Evolutionary conservation across 352 stramenopile genomes (phyloP).

Genomic region (Globisporangium takayamanum): DNA sequence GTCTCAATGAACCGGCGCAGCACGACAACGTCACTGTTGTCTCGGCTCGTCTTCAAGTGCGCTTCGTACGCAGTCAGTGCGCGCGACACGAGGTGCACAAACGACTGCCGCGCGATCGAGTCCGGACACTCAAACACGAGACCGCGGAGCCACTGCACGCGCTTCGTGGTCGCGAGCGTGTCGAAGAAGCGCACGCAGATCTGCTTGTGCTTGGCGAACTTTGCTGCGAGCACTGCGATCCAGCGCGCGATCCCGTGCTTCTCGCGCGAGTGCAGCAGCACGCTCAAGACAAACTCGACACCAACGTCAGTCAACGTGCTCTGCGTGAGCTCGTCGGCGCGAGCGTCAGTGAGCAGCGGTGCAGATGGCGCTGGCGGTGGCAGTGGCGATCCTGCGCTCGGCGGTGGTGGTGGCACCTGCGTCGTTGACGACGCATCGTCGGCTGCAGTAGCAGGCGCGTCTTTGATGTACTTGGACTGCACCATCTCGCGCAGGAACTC

Average conservation of each 20-base stretch:
- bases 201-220: slow-evolving; percentile 65
- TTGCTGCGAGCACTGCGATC: slow-evolving; percentile 67
- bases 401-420: slow-evolving; percentile 6
- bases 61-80: slow-evolving; percentile 61
- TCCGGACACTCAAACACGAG: slow-evolving; percentile 84
- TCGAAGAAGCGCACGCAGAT: slow-evolving; percentile 74
- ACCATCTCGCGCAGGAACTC: slow-evolving; percentile 90
- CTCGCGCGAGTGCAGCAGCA: slow-evolving; percentile 84
- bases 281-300: slow-evolving; percentile 81
- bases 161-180: slow-evolving; percentile 44
- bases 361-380: slow-evolving; percentile 15
- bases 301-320: slow-evolving; percentile 74
- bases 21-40: slow-evolving; percentile 15
- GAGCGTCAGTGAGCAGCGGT: slow-evolving; percentile 10
- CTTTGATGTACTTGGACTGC: slow-evolving; percentile 74
- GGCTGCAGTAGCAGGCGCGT: slow-evolving; percentile 9
- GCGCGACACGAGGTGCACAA: slow-evolving; percentile 74
- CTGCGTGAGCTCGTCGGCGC: slow-evolving; percentile 53
- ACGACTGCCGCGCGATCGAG: slow-evolving; percentile 80
- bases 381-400: slow-evolving; percentile 7
- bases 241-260: slow-evolving; percentile 82
- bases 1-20: slow-evolving; percentile 35
- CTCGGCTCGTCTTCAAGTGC: slow-evolving; percentile 27
- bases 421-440: not conserved
- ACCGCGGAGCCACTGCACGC: slow-evolving; percentile 47